Evolutionary conservation across 1,284 basidiomycete genomes (phyloP), one percentile per base, ranked within the genome.

Genomic region (Exobasidium cylindrosporum): DNA sequence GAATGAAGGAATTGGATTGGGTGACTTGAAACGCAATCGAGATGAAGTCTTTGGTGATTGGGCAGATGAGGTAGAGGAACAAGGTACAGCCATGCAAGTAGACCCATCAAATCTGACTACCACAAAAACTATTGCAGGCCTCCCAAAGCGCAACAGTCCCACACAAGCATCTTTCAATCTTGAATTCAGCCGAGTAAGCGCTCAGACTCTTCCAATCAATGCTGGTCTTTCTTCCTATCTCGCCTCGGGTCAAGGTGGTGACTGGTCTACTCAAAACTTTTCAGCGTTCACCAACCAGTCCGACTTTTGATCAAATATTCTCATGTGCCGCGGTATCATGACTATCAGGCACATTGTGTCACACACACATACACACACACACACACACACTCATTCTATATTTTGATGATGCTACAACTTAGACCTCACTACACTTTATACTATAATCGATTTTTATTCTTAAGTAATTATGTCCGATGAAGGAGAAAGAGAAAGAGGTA

Each of bases 271-370:
- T 17, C 26, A 28, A 28, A 14, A 53, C 40, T 55, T 55, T 26
- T 55, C 53, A 6, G 21, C 53, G n/a, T 55, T 32, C 40, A 44
- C 53, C 13, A 31, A 31, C 31, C 13, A 55, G 17, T 21, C n/a
- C 21, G 53, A 55, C 29, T 55, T 55, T 29, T 55, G 35, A 10
- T 17, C 35, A 40, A 40, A 17, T 7, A 7, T 17, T 17, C 7
- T 17, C 10, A 40, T 40, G 10, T 40, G 7, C 17, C 17, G 10
- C 35, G 35, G 7, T 17, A 40, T 40, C 35, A 40, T 40, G 7
- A 40, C 10, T 17, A 40, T 40, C 35, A 40, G 7, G 10, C 7
- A 7, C 35, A 40, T 40, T 17, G 35, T 40, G 35, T 10, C 35
- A 40, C 35, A 7, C 35, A 40, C 7, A 40, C 35, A 40, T 17